Evolutionary conservation across 2,329 filamentous ascomycete species (phyloP), one percentile per base, ranked within the genome.

Genomic region (Talaromyces sp.): DNA sequence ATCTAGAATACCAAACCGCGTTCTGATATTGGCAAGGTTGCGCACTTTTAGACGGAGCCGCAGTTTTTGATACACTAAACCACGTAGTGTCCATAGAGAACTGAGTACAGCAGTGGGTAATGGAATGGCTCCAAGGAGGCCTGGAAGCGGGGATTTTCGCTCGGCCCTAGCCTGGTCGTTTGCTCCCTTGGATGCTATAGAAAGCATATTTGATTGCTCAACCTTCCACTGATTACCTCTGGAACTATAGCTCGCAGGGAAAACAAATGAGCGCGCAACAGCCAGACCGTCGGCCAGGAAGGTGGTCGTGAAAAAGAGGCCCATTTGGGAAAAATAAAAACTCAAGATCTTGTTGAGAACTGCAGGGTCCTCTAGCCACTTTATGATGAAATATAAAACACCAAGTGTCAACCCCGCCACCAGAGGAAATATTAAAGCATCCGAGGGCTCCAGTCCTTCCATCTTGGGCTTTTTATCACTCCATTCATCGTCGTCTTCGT

Each of bases 401-500:
- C 87, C 83, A 8, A 98, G 84, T 1, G 89, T 86, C 9, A 81
- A 70, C 1, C 87, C 91, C 5, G 92, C 93, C 60, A 92, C 80
- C 34, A 97, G 68, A 1, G 94, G 95, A 65, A 97, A 90, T 68
- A 96, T 75, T 67, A 98, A 85, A 55, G 92, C 94, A 75, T 98
- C 94, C 0, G 85, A 87, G 1, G 90, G 87, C 8, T 87, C 83
- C 58, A 96, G 76, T 0, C 89, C 88, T 68, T 89, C 87, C 79
- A 89, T 85, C 66, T 81, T 81, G 64, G 87, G 83, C 16, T 79
- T 70, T 9, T 81, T 77, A 31, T 83, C 81, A 59, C 82, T 71
- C 64, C 86, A 78, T 66, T 86, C 82, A 9, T 83, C 79, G 8
- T 85, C 72, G 3, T 78, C 76, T n/a, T 82, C 72, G 4, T 77